phyloP scores from a whole-genome alignment of 2,329 filamentous ascomycete genomes.

The Sporothrix globosa region DNA sequence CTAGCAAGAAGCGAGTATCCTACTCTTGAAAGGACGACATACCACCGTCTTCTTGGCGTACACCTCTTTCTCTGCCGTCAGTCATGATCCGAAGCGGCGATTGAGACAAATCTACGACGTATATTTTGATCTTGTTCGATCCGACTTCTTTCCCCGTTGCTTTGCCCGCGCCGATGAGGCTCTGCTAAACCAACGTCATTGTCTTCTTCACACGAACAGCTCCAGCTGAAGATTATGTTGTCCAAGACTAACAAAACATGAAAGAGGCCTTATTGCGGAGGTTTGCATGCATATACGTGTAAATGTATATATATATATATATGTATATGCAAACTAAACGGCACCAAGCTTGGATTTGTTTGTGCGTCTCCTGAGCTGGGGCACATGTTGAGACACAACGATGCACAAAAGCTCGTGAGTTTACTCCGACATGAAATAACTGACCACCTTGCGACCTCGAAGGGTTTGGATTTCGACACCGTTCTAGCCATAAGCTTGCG shows the following conservation, averaged over 20 bases:
- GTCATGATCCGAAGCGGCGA: too few relatives aligned
- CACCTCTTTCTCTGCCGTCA: too few relatives aligned
- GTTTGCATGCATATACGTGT: neutral
- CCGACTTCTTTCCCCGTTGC: neutral
- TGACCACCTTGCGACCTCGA: neutral
- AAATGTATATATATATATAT: neutral
- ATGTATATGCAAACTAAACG: too few relatives aligned
- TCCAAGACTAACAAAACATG: neutral
- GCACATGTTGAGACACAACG: neutral
- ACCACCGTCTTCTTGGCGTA: too few relatives aligned
- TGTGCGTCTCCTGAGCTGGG: neutral
- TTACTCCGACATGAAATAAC: neutral
- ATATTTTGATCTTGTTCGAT: too few relatives aligned
- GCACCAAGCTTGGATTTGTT: neutral
- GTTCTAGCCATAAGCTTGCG: conserved; percentile 10
- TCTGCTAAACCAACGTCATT: neutral
- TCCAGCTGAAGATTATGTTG: too few relatives aligned
- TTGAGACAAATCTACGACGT: too few relatives aligned
- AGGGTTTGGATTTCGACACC: neutral
- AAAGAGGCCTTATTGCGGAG: neutral
- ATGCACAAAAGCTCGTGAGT: neutral
- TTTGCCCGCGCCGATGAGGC: neutral
- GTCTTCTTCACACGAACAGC: neutral
- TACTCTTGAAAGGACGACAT: too few relatives aligned
- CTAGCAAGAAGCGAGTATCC: too few relatives aligned